Conservation (phyloP, 805 yeast species). For the Blastobotrys chiropterorum region DNA sequence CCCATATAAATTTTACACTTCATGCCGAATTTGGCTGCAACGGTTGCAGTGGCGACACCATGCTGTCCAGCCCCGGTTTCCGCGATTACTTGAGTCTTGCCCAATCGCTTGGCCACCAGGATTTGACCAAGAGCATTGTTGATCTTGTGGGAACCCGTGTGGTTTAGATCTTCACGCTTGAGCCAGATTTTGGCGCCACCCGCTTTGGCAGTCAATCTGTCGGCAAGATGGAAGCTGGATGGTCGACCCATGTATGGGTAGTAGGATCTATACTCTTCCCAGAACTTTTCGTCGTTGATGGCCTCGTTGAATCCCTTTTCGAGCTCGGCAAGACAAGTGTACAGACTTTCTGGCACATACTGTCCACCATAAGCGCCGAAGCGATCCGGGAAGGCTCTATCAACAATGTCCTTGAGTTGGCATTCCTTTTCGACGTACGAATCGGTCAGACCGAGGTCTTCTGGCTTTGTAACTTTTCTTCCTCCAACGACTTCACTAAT, state of each 20-base stretch:
- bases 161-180: constrained; percentile 82
- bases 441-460: constrained; percentile 25
- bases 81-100: constrained; percentile 41
- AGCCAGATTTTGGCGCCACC: constrained; percentile 98
- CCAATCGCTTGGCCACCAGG: constrained; percentile 39
- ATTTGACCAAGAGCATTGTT: constrained; percentile 44
- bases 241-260: constrained; percentile 97
- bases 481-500: constrained; percentile 65
- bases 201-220: constrained; percentile 77
- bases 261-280: constrained; percentile 83
- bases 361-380: constrained; percentile 98
- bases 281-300: constrained; percentile 80
- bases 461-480: constrained; percentile 21
- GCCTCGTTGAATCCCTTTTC: constrained; percentile 86
- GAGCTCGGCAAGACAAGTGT: constrained; percentile 82
- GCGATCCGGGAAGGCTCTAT: constrained; percentile 52
- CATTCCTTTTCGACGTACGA: constrained; percentile 19
- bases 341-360: constrained; percentile 94
- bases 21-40: constrained; percentile 62
- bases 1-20: constrained; percentile 97
- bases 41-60: constrained; percentile 48
- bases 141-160: constrained; percentile 44
- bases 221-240: constrained; percentile 85
- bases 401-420: constrained; percentile 11
- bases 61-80: constrained; percentile 50